Evolutionary conservation across 1,284 basidiomycete genomes (phyloP), one percentile per base, ranked within the genome.

Genomic region (Cystobasidiaceae sp.): DNA sequence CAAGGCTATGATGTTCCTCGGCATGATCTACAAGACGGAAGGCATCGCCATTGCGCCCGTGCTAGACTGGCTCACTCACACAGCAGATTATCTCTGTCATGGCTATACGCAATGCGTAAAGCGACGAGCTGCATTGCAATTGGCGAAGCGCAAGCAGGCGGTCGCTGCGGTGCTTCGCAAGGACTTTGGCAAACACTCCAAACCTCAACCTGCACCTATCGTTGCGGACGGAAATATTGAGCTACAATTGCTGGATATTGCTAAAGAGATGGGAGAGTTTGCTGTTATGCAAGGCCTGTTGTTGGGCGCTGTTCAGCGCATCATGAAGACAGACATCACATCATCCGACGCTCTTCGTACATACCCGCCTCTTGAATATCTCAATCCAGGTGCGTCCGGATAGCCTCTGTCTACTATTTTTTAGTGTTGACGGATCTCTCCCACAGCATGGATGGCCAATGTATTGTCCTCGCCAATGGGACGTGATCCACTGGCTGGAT

Each of bases 1-100:
- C 55, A 84, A 89, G 7, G 90, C 89, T 0, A 80, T 89, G 73
- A 86, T 88, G 82, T 85, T 88, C 73, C 82, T 90, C 21, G 84
- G 83, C 0, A 83, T 85, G 25, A 81, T 90, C 11, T 81, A 86
- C 71, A 81, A 84, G 21, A 83, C 86, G 66, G 82, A 86, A 50
- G 73, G 76, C 0, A 75, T 87, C 7, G 77, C 82, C 2, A 72
- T 92, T 13, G 74, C 80, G 17, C 81, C 82, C 0, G 81, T 88
- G 3, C 78, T 85, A 9, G 79, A 78, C 2, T 92, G 91, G 85
- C 79, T 92, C 39, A 79, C 80, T 2, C 84, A 85, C 2, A 86
- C 91, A 69, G 79, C 84, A 1, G 76, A 78, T 2, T 74, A 78
- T 2, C 79, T 94, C 15, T 78, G 84, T 66, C 75, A 79, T n/a